Base-by-base conservation (phyloP, 2,329 filamentous ascomycete species). In the Ophiocordyceps camponoti-rufipedis region DNA sequence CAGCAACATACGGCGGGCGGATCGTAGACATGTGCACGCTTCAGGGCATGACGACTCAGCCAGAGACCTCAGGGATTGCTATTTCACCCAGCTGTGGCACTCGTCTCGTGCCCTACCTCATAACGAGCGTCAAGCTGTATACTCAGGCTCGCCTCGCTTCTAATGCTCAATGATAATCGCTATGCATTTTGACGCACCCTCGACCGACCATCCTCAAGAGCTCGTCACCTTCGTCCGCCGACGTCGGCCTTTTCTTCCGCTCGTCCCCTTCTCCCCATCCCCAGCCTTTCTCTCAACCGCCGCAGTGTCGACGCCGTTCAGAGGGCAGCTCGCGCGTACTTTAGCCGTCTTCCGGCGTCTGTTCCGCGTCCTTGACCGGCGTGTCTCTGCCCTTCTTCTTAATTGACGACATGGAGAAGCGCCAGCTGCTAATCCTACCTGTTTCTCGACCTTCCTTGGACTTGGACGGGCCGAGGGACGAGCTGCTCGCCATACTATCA, bases 381-480 rank as follows among this genome's bases (percentile, higher is more conserved):
- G 52, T 48, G 41, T 74, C 71, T 52, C 69, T 73, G 50, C 67
- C 70, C 58, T 73, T 75, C 63, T 76, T 77, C 61, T 74, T 76
- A 54, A 74, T 74, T 32, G 71, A 69, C 55, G 75, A 75, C 55
- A 74, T 74, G 41, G 71, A 69, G 56, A 75, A 75, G 51, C 72
- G 67, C 68, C 71, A 74, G 40, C 63, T 63, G 11, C 64, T 66
- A 47, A 71, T 69, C 53, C 47, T 35, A 8, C 73, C 67, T 45
- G 68, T 61, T 44, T 70, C 69, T 51, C 66, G 69, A 5, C 58
- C 59, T 41, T 68, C 63, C 49, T 60, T 67, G 28, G 66, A 69
- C 52, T 64, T 67, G 28, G 64, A 62, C 23, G 71, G 66, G 2
- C 73, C 72, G n/a, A 78, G 57, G 9, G 68, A 70, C 2, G 75